A percentile compares a stretch with the other conserved stretches of the same genome.
Evolutionary conservation across 805 yeast species (phyloP).

Genomic region (Starmerella apicola): DNA sequence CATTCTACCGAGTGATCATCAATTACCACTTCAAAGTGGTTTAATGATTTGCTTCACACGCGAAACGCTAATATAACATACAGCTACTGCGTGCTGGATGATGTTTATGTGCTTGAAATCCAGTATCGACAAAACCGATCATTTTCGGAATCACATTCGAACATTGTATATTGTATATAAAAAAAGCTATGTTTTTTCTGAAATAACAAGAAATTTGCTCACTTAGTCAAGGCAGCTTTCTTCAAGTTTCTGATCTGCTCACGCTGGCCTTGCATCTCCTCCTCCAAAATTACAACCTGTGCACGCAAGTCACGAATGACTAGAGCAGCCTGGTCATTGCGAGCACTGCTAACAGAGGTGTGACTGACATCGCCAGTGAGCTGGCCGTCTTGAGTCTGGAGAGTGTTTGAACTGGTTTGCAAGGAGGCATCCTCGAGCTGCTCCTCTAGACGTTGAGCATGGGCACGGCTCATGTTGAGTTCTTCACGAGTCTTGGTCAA

Average conservation of each 20-base stretch:
- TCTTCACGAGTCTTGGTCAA: slow-evolving; percentile 63
- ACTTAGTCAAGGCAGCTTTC: slow-evolving; percentile 23
- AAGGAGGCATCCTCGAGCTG: slow-evolving; percentile 61
- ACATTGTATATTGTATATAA: too few relatives aligned
- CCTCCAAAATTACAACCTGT: slow-evolving; percentile 63
- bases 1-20: too few relatives aligned
- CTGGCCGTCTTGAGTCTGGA: slow-evolving; percentile 18
- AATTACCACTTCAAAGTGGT: too few relatives aligned
- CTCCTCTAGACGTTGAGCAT: slow-evolving; percentile 41
- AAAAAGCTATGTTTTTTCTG: too few relatives aligned
- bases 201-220: neutral
- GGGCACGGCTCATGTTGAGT: slow-evolving; percentile 44
- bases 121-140: too few relatives aligned
- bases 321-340: slow-evolving; percentile 48
- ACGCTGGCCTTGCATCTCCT: slow-evolving; percentile 65
- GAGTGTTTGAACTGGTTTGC: slow-evolving; percentile 19
- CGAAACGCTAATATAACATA: too few relatives aligned
- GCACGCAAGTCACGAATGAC: slow-evolving; percentile 75
- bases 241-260: slow-evolving; percentile 22
- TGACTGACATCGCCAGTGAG: slow-evolving; percentile 24
- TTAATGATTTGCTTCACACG: too few relatives aligned
- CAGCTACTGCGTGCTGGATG: too few relatives aligned
- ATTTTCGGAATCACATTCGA: too few relatives aligned
- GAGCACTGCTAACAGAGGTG: slow-evolving; percentile 18
- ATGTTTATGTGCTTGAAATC: too few relatives aligned